A percentile compares a stretch with the other conserved stretches of the same genome.
These are phyloP conservation scores for Cyclotella cryptica DNA, from an alignment of 108 stramenopile species.

Conservation along the genomic window DNA sequence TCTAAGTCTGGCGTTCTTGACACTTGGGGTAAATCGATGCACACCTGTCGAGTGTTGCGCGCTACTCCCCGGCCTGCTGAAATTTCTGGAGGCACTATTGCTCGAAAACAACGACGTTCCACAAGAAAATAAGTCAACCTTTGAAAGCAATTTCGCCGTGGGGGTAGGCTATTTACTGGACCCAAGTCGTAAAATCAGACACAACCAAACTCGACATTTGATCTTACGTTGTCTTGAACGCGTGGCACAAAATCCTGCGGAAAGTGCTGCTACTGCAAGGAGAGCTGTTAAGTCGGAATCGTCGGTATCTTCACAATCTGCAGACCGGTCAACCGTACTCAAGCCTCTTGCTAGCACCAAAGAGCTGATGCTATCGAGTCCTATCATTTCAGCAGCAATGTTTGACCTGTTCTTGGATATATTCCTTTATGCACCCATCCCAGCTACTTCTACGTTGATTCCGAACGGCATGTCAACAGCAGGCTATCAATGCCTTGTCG, in stretches of 20 bases:
- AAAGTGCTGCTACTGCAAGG: slow-evolving; percentile 27
- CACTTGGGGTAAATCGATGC: slow-evolving; percentile 73
- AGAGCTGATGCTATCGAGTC: slow-evolving; percentile 13
- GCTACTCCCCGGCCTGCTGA: slow-evolving; percentile 69
- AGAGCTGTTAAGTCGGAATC: slow-evolving; percentile 6
- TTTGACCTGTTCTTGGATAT: slow-evolving; percentile 74
- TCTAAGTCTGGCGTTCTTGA: slow-evolving; percentile 74
- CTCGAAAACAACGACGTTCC: not conserved
- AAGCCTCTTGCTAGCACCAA: slow-evolving; percentile 14
- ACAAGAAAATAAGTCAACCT: not conserved
- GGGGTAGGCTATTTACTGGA: slow-evolving; percentile 20
- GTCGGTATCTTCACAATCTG: slow-evolving; percentile 11
- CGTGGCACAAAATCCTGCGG: slow-evolving; percentile 32
- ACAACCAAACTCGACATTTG: slow-evolving; percentile 73
- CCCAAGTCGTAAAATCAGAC: slow-evolving; percentile 53
- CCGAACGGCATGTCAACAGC: slow-evolving; percentile 69
- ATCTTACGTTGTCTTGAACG: slow-evolving; percentile 65
- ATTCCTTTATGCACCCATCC: slow-evolving; percentile 60
- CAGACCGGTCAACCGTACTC: not conserved
- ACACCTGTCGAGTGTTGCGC: slow-evolving; percentile 25
- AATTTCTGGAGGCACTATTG: slow-evolving; percentile 42
- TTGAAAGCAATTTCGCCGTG: not conserved
- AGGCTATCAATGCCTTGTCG: slow-evolving; percentile 60
- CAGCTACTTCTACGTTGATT: slow-evolving; percentile 48
- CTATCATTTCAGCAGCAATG: slow-evolving; percentile 47